Conservation (phyloP, 2,329 filamentous ascomycete genomes). For the Xylaria sp. region DNA sequence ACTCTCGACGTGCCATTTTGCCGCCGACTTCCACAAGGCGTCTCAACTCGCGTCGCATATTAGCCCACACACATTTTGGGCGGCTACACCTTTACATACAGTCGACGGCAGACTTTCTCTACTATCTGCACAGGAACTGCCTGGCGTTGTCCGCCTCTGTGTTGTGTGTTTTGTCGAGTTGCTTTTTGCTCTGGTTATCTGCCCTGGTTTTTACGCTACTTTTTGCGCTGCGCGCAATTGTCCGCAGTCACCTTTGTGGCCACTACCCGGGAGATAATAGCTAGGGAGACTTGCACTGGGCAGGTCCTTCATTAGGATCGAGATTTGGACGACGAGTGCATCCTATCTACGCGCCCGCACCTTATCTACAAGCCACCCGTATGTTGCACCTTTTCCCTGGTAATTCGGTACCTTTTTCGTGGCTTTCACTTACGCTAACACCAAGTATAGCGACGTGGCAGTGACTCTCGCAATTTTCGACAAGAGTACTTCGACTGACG, state of each 20-base stretch:
- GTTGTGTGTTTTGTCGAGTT: not conserved
- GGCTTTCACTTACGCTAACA: not conserved
- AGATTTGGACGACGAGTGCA: not conserved
- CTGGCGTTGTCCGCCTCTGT: not conserved
- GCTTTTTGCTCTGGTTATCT: not conserved
- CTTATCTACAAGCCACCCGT: not conserved
- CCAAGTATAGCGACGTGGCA: not conserved
- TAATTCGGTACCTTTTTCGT: not conserved
- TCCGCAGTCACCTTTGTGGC: too few species aligned
- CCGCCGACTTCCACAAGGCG: slow-evolving; percentile 22
- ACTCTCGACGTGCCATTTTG: slow-evolving; percentile 28
- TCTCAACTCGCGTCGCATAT: slow-evolving; percentile 29
- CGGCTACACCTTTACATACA: slow-evolving; percentile 11
- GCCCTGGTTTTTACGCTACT: not conserved
- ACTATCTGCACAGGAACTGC: not conserved
- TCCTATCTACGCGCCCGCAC: not conserved
- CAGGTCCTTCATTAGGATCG: not conserved
- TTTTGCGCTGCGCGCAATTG: not conserved
- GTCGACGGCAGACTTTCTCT: not conserved
- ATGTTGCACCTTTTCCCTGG: not conserved
- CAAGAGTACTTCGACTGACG: not conserved
- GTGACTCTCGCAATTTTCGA: not conserved
- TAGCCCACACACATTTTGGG: slow-evolving; percentile 6
- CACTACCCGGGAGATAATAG: not conserved
- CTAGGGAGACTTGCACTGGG: not conserved